Evolutionary conservation across 768 basidiomycete genomes (phyloP).

Genomic region (Trametes sanguinea): DNA sequence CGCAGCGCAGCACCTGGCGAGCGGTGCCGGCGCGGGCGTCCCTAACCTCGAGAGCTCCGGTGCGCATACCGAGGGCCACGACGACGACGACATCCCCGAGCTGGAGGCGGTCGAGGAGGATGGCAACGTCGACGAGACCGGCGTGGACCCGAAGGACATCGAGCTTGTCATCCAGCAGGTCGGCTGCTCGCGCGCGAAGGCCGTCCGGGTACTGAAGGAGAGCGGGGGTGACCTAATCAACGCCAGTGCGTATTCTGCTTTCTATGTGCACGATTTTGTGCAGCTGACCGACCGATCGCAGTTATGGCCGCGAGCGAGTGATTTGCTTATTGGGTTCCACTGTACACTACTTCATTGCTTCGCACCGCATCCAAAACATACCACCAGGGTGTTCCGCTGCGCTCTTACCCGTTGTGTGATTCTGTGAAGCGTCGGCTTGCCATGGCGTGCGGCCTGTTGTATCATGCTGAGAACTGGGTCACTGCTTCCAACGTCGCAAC

Average conservation of each 20-base stretch:
- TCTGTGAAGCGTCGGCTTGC: neutral
- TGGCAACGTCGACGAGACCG: slow-evolving; percentile 81
- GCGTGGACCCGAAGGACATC: slow-evolving; percentile 91
- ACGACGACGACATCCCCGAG: slow-evolving; percentile 78
- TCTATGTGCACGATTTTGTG: neutral
- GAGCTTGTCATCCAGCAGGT: slow-evolving; percentile 93
- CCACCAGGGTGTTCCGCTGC: slow-evolving; percentile 10
- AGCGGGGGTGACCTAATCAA: slow-evolving; percentile 94
- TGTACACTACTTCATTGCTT: slow-evolving; percentile 31
- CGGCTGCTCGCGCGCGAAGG: slow-evolving; percentile 88
- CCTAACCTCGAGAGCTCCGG: slow-evolving; percentile 53
- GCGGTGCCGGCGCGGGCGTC: slow-evolving; percentile 46
- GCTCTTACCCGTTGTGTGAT: neutral
- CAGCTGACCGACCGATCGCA: slow-evolving; percentile 33
- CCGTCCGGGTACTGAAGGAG: slow-evolving; percentile 87
- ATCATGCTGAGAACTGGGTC: slow-evolving; percentile 8
- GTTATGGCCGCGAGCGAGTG: slow-evolving; percentile 94
- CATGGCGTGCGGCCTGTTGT: neutral
- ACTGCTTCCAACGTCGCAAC: slow-evolving; percentile 58
- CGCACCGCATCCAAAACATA: slow-evolving; percentile 17
- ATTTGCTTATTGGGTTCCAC: slow-evolving; percentile 34
- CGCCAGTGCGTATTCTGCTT: slow-evolving; percentile 70
- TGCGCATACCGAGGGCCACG: slow-evolving; percentile 59
- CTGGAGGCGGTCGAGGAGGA: slow-evolving; percentile 83
- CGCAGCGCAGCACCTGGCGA: slow-evolving; percentile 77